Evolutionary conservation across 75 land plant species (phyloP), one percentile per base, ranked within the genome.

Genomic region (Selaginella moellendorffii): DNA sequence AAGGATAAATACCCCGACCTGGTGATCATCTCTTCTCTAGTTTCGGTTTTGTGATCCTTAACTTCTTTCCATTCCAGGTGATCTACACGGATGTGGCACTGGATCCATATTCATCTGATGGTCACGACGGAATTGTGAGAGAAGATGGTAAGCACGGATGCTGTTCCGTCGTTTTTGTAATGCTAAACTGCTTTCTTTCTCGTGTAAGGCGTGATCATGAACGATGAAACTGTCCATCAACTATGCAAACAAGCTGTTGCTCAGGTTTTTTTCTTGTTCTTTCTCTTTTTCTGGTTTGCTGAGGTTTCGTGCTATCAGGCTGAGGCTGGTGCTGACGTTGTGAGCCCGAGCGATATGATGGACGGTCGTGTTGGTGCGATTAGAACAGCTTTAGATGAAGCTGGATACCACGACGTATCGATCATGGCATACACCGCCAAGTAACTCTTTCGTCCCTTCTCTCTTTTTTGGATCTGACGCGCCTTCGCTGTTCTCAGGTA

Each of bases 301-400:
- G 29, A 20, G n/a, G 31, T 56, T 22, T 54, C 29, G 2, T 31
- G 19, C 54, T 29, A 42, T 60, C 53, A 93, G 98, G 98, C 98
- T 54, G 75, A 79, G 58, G 98, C 98, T 36, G 98, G 98, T 46
- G 98, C 98, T 58, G 98, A 93, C 82, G 90, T 93, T 36, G 96
- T 89, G n/a, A 89, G 96, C 71, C 98, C 98, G 1, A 93, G 98
- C 68, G 98, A 93, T 66, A 93, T 93, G 98, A 93, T 93, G 98
- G 98, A 93, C 79, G 98, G 98, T 27, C 84, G 98, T 62, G 84
- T 93, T 29, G 98, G 82, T 62, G 98, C 98, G 21, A 85, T 93
- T 74, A 84, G 98, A 28, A 63, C 31, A 28, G 96, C 98, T 53
- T 82, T 93, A 51, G 98, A 93, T 76, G 67, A 78, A 29, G 96